Base-by-base conservation (phyloP, 768 basidiomycete genomes). In the Tephrocybe sp. region DNA sequence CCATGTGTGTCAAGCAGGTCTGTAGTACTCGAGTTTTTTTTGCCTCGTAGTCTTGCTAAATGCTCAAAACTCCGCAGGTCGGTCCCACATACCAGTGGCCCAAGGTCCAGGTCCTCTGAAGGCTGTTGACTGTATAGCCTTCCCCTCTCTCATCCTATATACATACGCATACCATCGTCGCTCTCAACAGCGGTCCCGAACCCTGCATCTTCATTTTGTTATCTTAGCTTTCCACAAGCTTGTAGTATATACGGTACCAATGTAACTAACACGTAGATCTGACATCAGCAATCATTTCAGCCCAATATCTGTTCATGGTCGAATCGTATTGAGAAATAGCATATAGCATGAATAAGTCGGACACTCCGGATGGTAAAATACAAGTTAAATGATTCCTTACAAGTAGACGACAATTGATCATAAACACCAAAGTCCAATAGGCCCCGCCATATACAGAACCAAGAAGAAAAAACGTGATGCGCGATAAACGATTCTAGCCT, bases 1-100 rank as follows among this genome's bases (percentile, higher is more conserved):
- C 80, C 41, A 90, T 94, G 79, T 88, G 86, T 71, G 86, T 97
- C 44, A 80, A 86, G 61, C 79, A 86, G 76, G 88, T 88, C 57
- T 45, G 74, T 57, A 46, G 74, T 6, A 15, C 39, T 27, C 16
- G 12, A 23, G 22, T 36, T 30, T 3, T 29, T 30, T 3, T 29
- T 18, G 47, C 12, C 21, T 31, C 24, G 37, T 21, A n/a, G 46
- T 29, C 12, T 54, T 36, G 7, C 41, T 33, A 22, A 27, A 41
- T 24, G 21, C 27, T 40, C n/a, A 19, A 30, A 15, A 16, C 11
- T 18, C 8, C 9, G 12, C 16, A 51, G 50, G 34, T 51, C 21
- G 50, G 50, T 19, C 50, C 50, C 30, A 51, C 50, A 22, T 52
- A 47, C 34, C 29, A 52, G 30, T 52, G 46, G 46, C 51, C 51